These are phyloP conservation scores for Brachypodium distachyon DNA, from an alignment of 202 grass and related monocot species.

Conservation along the genomic window DNA sequence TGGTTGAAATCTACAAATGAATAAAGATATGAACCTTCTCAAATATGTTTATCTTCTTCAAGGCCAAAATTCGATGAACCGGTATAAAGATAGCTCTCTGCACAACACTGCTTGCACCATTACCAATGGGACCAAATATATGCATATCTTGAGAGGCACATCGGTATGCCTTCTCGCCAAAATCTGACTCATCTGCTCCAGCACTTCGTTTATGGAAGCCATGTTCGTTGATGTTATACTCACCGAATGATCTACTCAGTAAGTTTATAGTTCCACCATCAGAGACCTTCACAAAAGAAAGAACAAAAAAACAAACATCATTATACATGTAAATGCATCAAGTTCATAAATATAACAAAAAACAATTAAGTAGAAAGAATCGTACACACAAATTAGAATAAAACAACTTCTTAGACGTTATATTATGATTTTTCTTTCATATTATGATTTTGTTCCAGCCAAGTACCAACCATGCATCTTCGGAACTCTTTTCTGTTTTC, in stretches of 20 bases:
- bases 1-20: background rate
- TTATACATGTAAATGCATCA: background rate
- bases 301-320: background rate
- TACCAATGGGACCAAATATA: constrained; percentile 88
- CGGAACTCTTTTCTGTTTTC: background rate
- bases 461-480: background rate
- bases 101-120: constrained; percentile 89
- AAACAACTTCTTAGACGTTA: background rate
- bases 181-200: constrained; percentile 38
- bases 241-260: constrained; percentile 75
- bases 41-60: constrained; percentile 96
- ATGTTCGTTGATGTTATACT: constrained; percentile 96
- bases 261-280: constrained; percentile 86
- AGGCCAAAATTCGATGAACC: constrained; percentile 72
- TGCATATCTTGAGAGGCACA: constrained; percentile 96
- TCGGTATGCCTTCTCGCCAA: constrained; percentile 68
- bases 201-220: constrained; percentile 67
- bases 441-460: no score
- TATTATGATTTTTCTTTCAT: no score
- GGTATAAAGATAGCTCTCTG: constrained; percentile 81
- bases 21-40: constrained; percentile 56
- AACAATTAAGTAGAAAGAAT: background rate
- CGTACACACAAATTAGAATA: background rate
- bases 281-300: constrained; percentile 56
- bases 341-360: background rate